Conservation (phyloP, 176 grass and related monocot species). For the Echinochloa phyllopogon region DNA sequence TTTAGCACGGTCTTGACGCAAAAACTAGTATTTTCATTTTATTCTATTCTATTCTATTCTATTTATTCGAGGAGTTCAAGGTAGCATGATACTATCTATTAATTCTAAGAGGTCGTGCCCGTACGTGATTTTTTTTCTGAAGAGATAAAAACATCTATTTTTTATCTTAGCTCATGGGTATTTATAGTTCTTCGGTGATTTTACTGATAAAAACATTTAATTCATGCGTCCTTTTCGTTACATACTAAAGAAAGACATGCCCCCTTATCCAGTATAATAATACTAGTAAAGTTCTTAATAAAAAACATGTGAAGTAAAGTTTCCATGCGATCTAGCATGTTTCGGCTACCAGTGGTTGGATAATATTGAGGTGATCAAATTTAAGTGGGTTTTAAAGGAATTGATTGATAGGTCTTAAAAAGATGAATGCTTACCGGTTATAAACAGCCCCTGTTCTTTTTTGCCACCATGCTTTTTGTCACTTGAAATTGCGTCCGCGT, state of each 20-base stretch:
- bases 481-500: too few species aligned
- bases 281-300: too few species aligned
- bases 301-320: neutral
- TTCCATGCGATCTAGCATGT: neutral
- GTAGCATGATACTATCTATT: neutral
- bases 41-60: too few species aligned
- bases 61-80: too few species aligned
- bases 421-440: neutral
- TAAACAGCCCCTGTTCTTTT: too few species aligned
- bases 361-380: neutral
- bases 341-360: neutral
- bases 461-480: too few species aligned
- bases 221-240: neutral
- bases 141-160: neutral
- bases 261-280: too few species aligned
- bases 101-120: neutral
- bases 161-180: neutral
- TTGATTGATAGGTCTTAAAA: neutral
- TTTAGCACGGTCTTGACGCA: too few species aligned
- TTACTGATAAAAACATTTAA: too few species aligned
- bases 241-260: neutral
- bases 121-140: neutral
- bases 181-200: too few species aligned
- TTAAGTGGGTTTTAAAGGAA: neutral
- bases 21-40: too few species aligned